phyloP scores from a whole-genome alignment of 202 grass and related monocot genomes.

The Hordeum pubiflorum region DNA sequence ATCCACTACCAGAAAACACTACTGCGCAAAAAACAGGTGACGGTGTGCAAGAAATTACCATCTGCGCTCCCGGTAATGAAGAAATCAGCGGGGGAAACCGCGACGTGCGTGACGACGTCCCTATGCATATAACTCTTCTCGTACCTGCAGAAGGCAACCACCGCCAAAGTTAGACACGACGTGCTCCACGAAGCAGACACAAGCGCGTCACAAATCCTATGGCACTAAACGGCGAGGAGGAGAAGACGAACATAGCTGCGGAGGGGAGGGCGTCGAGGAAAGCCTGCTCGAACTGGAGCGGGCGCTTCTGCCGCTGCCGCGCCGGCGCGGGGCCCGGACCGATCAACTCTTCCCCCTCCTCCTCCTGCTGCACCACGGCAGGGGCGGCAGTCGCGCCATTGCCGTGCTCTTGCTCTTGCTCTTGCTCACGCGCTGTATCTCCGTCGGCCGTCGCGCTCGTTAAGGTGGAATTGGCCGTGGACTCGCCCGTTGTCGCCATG shows the following conservation, averaged over 20 bases:
- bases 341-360: conserved; percentile 43
- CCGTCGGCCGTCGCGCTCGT: neutral
- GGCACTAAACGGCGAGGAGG: neutral
- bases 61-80: conserved; percentile 92
- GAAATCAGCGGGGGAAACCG: conserved; percentile 67
- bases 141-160: conserved; percentile 51
- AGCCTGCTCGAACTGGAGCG: conserved; percentile 93
- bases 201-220: neutral
- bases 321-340: conserved; percentile 61
- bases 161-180: neutral
- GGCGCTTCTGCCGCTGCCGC: conserved; percentile 58
- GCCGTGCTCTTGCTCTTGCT: conserved; percentile 29
- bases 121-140: conserved; percentile 99
- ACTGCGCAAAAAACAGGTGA: neutral
- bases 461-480: conserved; percentile 18
- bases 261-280: conserved; percentile 87
- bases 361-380: conserved; percentile 19
- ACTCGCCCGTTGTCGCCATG: conserved; percentile 32
- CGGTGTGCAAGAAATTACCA: conserved; percentile 29
- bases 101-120: conserved; percentile 90
- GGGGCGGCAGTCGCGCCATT: conserved; percentile 21
- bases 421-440: neutral
- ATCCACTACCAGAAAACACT: neutral
- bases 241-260: conserved; percentile 53
- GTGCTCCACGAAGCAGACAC: neutral